phyloP scores from a whole-genome alignment of 2,329 filamentous ascomycete genomes.

The Rhynchosporium agropyri region DNA sequence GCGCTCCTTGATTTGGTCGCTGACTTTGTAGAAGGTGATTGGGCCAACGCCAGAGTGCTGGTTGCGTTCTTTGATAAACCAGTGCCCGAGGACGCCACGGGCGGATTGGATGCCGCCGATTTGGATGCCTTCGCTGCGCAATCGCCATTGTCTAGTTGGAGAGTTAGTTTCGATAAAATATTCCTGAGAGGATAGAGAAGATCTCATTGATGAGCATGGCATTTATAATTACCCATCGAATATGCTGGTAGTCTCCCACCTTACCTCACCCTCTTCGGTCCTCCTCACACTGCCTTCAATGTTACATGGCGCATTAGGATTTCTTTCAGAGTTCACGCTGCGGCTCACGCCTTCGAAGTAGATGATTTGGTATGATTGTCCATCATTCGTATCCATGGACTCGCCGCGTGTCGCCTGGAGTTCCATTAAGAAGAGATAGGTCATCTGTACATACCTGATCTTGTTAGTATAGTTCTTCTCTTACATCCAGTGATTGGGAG shows the following conservation, averaged over 20 bases:
- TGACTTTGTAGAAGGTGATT: constrained; percentile 77
- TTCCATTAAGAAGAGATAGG: constrained; percentile 70
- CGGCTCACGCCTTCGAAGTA: constrained; percentile 66
- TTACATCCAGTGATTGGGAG: no score
- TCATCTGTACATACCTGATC: constrained; percentile 60
- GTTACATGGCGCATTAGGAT: constrained; percentile 68
- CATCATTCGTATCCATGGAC: constrained; percentile 58
- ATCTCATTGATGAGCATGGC: no score
- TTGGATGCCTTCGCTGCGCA: constrained; percentile 78
- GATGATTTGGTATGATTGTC: constrained; percentile 63
- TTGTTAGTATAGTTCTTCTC: no score
- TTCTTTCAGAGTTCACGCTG: constrained; percentile 64
- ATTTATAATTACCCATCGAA: constrained; percentile 49
- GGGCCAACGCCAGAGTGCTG: constrained; percentile 71
- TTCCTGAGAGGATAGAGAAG: constrained; percentile 21
- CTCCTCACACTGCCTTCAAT: constrained; percentile 66
- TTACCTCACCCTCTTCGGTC: constrained; percentile 70
- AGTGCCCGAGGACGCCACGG: constrained; percentile 71
- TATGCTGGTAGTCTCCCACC: constrained; percentile 73
- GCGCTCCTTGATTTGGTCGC: constrained; percentile 46
- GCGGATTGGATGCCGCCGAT: constrained; percentile 67
- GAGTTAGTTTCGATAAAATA: constrained; percentile 30
- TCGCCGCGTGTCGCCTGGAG: constrained; percentile 64
- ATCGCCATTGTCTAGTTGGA: constrained; percentile 61
- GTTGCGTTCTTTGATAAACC: constrained; percentile 77